Evolutionary conservation across 768 basidiomycete genomes (phyloP).

Genomic region (Suillus americanus): DNA sequence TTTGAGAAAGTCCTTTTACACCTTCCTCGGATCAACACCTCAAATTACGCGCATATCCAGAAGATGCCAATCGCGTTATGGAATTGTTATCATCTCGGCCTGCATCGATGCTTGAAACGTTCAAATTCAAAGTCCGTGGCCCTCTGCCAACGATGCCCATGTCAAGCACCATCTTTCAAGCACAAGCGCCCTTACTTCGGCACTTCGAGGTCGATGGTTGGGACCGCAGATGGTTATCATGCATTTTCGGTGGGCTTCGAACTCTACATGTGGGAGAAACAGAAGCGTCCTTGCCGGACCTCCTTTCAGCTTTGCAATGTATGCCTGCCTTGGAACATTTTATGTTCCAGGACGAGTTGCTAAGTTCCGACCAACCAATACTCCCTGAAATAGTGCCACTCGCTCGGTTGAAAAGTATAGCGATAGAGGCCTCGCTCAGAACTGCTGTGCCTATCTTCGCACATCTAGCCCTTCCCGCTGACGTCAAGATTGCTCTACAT

Average conservation of each 20-base stretch:
- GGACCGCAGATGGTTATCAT: not conserved
- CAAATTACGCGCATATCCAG: not conserved
- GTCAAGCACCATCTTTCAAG: not conserved
- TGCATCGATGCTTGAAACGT: not conserved
- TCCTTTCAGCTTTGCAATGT: not conserved
- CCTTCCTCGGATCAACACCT: not conserved
- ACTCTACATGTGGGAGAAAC: not conserved
- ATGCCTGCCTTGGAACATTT: not conserved
- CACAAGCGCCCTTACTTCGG: not conserved
- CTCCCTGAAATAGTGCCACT: not conserved
- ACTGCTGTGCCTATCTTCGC: not conserved
- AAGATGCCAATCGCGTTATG: not conserved
- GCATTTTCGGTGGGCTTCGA: not conserved
- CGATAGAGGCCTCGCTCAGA: not conserved
- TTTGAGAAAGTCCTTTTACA: not conserved
- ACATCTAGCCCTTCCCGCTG: not conserved
- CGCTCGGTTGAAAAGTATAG: not conserved
- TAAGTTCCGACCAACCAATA: not conserved
- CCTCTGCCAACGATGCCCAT: not conserved
- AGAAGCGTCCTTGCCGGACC: not conserved
- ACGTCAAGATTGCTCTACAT: not conserved
- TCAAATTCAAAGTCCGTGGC: not conserved
- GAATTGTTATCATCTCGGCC: not conserved
- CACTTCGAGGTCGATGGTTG: not conserved
- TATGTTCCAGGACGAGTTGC: not conserved